Base-by-base conservation (phyloP, 2,329 filamentous ascomycete genomes). In the Cordyceps tenuipes region DNA sequence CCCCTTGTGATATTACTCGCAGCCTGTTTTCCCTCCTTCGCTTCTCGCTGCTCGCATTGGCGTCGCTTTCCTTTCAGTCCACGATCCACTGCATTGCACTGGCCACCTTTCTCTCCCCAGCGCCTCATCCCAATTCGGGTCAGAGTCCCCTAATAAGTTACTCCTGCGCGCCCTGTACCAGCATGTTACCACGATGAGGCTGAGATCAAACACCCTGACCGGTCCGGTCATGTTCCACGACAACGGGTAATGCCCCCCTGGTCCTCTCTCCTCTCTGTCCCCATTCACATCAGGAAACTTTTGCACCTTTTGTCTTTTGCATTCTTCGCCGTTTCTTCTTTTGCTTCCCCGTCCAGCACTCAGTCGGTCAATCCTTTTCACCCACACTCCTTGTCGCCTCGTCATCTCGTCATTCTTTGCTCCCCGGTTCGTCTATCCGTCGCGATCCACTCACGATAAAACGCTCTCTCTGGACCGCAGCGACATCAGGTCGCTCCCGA, bases 61-160 rank as follows among this genome's bases (percentile, higher is more conserved):
- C 52, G 31, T 19, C 19, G 15, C 29, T 13, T 17, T 44, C 23
- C 15, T 36, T 10, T 44, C 23, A 31, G 36, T 31, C 15, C 26
- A 46, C 52, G 52, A 55, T 55, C 52, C 52, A 55, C 53, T n/a
- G 46, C n/a, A 43, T 43, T 57, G 54, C 54, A 44, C n/a, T 57
- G 54, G 54, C 54, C 46, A 10, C 12, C 13, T 34, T 8, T 4
- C 23, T 23, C 23, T 23, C 54, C 31, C 43, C 54, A 5, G 13
- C 23, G 7, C 23, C 13, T 9, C 13, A 2, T 43, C 39, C 39
- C 39, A 43, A 17, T 43, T 17, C 3, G 39, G 39, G 15, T n/a
- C 13, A n/a, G 2, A 43, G 39, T 17, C 17, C 17, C 44, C 54
- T 21, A n/a, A n/a, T n/a, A n/a, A n/a, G n/a, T n/a, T n/a, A 57